A percentile compares a stretch with the other conserved stretches of the same genome.
These are phyloP conservation scores for Plasmodium gonderi DNA, from an alignment of 169 alveolate species.

Conservation along the genomic window DNA sequence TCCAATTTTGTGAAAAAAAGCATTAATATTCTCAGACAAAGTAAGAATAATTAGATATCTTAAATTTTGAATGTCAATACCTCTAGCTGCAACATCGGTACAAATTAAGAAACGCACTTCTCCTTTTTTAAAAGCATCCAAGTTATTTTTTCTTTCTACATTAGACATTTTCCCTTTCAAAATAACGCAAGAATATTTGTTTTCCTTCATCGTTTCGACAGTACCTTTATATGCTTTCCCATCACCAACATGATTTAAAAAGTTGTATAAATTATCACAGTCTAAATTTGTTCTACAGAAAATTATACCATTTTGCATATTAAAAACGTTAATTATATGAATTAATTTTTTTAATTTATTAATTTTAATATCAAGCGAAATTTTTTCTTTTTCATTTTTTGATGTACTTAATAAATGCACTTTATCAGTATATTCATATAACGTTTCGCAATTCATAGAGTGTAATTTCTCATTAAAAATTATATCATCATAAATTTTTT, in stretches of 20 bases:
- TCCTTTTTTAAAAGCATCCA: constrained; percentile 76
- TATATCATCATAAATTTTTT: constrained; percentile 7
- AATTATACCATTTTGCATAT: constrained; percentile 74
- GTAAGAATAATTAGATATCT: constrained; percentile 74
- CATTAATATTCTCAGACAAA: constrained; percentile 75
- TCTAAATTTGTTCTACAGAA: constrained; percentile 78
- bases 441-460: constrained; percentile 19
- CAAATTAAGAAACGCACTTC: constrained; percentile 87
- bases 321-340: constrained; percentile 71
- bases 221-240: constrained; percentile 70
- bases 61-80: constrained; percentile 94
- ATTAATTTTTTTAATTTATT: constrained; percentile 73
- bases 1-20: constrained; percentile 78
- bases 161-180: constrained; percentile 76
- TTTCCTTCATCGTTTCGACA: constrained; percentile 46
- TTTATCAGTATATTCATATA: constrained; percentile 75
- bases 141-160: constrained; percentile 65
- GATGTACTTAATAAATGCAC: constrained; percentile 35
- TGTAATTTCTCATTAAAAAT: constrained; percentile 50
- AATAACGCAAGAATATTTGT: constrained; percentile 73
- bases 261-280: constrained; percentile 75
- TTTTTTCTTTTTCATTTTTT: constrained; percentile 15
- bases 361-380: constrained; percentile 69
- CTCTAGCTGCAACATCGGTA: constrained; percentile 98
- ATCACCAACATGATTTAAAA: constrained; percentile 69